A percentile compares a stretch with the other conserved stretches of the same genome.
These are phyloP conservation scores for Liriodendron chinense DNA, from an alignment of 164 flowering plant species.

Conservation along the genomic window DNA sequence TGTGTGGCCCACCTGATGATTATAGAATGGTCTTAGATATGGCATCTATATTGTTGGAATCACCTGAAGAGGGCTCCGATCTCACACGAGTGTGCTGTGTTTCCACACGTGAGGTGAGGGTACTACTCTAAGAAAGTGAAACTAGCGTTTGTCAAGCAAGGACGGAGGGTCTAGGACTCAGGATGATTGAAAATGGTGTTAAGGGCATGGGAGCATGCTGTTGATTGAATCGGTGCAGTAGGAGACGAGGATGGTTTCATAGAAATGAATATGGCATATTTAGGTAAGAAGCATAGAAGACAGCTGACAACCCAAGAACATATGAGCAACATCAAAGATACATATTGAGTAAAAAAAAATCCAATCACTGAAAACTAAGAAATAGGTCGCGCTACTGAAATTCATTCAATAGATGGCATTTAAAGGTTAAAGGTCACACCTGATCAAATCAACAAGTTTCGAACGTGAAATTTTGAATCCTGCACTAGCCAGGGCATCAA, in stretches of 20 bases:
- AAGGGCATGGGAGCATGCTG: neutral
- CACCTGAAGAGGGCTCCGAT: too few species aligned
- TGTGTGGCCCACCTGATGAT: too few species aligned
- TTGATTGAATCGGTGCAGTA: neutral
- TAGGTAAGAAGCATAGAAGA: neutral
- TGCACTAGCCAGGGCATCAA: slow-evolving; percentile 93
- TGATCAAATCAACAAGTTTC: slow-evolving; percentile 72
- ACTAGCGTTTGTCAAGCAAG: too few species aligned
- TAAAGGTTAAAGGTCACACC: slow-evolving; percentile 36
- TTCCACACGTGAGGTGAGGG: too few species aligned
- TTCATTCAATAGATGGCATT: neutral
- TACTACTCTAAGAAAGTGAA: too few species aligned
- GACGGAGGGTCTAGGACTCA: neutral
- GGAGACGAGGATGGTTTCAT: neutral
- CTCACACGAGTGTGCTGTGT: too few species aligned
- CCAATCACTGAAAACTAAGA: neutral
- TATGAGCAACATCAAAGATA: neutral
- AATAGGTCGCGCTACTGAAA: slow-evolving; percentile 1
- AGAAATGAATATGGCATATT: neutral
- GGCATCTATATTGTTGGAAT: too few species aligned
- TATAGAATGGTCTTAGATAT: too few species aligned
- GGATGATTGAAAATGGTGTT: neutral
- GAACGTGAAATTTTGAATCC: slow-evolving; percentile 91
- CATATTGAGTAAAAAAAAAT: neutral
- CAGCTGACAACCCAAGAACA: neutral